A percentile compares a stretch with the other conserved stretches of the same genome.
Conservation (phyloP, 805 yeast species). For the Grigorovia transvaalensis region DNA sequence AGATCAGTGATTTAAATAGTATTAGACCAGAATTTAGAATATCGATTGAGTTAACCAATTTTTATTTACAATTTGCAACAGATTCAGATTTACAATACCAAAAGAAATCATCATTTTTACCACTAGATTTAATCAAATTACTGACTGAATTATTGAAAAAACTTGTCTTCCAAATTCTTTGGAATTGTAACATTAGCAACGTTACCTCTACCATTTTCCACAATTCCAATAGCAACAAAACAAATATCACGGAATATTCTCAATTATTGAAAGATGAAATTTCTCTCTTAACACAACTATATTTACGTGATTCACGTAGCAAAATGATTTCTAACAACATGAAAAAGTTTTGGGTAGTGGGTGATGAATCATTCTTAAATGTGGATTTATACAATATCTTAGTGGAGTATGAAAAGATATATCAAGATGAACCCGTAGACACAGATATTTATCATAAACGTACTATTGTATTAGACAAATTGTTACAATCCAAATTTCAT, state of each 20-base stretch:
- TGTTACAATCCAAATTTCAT: conserved; percentile 1
- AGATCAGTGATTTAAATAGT: background rate
- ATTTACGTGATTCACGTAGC: conserved; percentile 23
- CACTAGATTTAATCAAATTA: conserved; percentile 9
- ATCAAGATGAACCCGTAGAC: background rate
- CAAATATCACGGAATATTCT: conserved; percentile 3
- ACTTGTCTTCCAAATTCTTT: conserved; percentile 15
- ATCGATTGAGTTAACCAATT: conserved; percentile 14
- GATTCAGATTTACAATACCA: conserved; percentile 20
- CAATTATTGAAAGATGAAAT: conserved; percentile 1
- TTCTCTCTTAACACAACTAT: conserved; percentile 16
- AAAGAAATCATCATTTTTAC: conserved; percentile 7
- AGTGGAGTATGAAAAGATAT: conserved; percentile 2
- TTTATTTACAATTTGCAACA: conserved; percentile 19
- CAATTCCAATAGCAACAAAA: conserved; percentile 6
- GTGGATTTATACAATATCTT: conserved; percentile 3
- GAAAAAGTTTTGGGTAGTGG: conserved; percentile 15
- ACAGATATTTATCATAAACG: conserved; percentile 2
- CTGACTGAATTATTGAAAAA: conserved; percentile 14
- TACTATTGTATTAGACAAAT: background rate
- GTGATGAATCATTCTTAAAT: background rate
- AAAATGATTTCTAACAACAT: conserved; percentile 12
- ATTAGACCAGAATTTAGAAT: conserved; percentile 5
- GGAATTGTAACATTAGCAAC: conserved; percentile 7
- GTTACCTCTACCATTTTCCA: background rate